Evolutionary conservation across 1,284 basidiomycete species (phyloP), one percentile per base, ranked within the genome.

Genomic region (Cystobasidium slooffiae): DNA sequence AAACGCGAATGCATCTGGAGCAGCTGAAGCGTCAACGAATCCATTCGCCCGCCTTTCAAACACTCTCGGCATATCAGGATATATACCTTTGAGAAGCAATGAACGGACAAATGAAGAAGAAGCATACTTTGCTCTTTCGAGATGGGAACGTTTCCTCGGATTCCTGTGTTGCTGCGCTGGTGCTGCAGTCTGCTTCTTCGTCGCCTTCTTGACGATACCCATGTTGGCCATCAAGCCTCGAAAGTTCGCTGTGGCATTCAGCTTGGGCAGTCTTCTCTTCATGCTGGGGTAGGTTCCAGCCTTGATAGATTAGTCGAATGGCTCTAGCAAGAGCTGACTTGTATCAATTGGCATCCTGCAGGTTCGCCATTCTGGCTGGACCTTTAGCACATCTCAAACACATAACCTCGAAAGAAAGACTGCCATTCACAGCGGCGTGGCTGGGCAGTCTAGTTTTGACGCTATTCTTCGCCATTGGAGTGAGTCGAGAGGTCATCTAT

Each of bases 91-190:
- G 74, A 86, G 94, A 31, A 92, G 91, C 5, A 88, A 82, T 77
- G 92, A 94, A 76, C 86, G 88, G 52, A 90, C 91, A 46, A 94
- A 94, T 81, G 96, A 99, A 82, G 96, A 99, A 80, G 94, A 98
- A 81, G 96, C 96, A 1, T 97, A 91, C 86, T 76, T 78, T 83
- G 93, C 94, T 44, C 84, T 97, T 65, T 93, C 91, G 55, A 86
- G 92, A 82, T 94, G 93, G 93, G 92, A 94, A 82, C 86, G 90
- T 90, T 86, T 99, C 78, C 84, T 98, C 8, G 96, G 94, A n/a
- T 99, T 99, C 82, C 88, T 93, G 67, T 91, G 88, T 37, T 98
- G 95, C 81, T 84, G 96, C 61, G 84, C 92, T 20, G 96, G 96
- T 10, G 94, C 94, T 6, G 89, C 89, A 51, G 91, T 95, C 0